Evolutionary conservation across 2,329 filamentous ascomycete genomes (phyloP).

Genomic region (Fusarium stilboides): DNA sequence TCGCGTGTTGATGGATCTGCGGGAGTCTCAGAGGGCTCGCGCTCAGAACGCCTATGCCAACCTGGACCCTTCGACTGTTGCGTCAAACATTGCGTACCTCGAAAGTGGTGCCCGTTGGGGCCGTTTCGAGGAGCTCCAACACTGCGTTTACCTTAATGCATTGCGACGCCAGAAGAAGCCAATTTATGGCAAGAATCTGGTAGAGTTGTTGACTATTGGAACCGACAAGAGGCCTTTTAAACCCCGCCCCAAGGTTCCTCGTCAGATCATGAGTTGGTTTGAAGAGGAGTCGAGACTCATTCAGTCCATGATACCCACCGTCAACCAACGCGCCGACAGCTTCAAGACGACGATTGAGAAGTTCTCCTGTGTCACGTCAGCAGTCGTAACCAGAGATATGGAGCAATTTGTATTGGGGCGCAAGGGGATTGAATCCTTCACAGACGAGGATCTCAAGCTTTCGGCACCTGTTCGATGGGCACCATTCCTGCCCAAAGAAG

Average conservation of each 20-base stretch:
- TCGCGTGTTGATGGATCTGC: conserved; percentile 76
- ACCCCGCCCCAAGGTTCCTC: conserved; percentile 72
- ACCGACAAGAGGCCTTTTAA: conserved; percentile 71
- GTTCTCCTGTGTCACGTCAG: conserved; percentile 93
- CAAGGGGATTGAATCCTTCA: conserved; percentile 70
- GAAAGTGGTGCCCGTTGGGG: conserved; percentile 79
- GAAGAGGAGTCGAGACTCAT: conserved; percentile 77
- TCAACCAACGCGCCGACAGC: conserved; percentile 79
- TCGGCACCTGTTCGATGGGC: conserved; percentile 70
- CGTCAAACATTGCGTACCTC: conserved; percentile 79
- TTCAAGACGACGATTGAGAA: conserved; percentile 85
- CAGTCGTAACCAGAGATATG: conserved; percentile 86
- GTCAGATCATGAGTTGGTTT: conserved; percentile 80
- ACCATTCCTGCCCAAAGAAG: conserved; percentile 70
- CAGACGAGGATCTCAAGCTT: conserved; percentile 69
- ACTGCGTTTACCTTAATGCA: conserved; percentile 84
- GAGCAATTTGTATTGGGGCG: conserved; percentile 76
- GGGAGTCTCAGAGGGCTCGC: conserved; percentile 77
- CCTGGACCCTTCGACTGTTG: conserved; percentile 77
- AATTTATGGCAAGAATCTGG: conserved; percentile 84
- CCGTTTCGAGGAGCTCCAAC: conserved; percentile 83
- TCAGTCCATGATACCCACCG: conserved; percentile 78
- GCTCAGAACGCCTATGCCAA: conserved; percentile 69
- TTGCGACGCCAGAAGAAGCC: conserved; percentile 85
- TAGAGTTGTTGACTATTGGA: conserved; percentile 80